phyloP scores from a whole-genome alignment of 306 rosid species.

The Trifolium dubium region DNA sequence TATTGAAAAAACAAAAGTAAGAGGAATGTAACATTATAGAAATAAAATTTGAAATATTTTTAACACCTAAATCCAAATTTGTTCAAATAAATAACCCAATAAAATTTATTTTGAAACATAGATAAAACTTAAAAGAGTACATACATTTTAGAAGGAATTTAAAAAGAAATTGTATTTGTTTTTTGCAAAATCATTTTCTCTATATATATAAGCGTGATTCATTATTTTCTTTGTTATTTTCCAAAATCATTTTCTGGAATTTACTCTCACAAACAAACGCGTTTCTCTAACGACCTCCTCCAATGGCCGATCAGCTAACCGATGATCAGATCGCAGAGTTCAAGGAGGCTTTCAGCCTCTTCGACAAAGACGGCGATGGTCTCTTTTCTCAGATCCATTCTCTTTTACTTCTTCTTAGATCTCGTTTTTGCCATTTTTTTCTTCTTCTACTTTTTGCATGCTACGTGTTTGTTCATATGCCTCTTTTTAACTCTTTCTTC shows the following conservation, averaged over 20 bases:
- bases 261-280: constrained; percentile 20
- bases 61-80: no score
- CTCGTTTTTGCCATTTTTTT: constrained; percentile 13
- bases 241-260: constrained; percentile 5
- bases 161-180: no score
- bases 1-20: no score
- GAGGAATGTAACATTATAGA: no score
- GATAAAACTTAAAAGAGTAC: no score
- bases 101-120: no score
- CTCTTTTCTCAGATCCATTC: constrained; percentile 56
- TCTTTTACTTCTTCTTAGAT: constrained; percentile 28
- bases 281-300: constrained; percentile 19
- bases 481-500: not conserved
- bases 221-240: not conserved
- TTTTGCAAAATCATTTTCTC: no score
- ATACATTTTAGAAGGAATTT: no score
- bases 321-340: constrained; percentile 87
- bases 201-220: no score
- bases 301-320: constrained; percentile 84
- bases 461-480: not conserved
- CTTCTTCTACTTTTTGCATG: not conserved
- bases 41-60: no score
- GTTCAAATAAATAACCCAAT: no score
- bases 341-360: constrained; percentile 83
- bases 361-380: constrained; percentile 93